phyloP scores from a whole-genome alignment of 2,329 filamentous ascomycete species.

The Pseudocercospora eumusae region DNA sequence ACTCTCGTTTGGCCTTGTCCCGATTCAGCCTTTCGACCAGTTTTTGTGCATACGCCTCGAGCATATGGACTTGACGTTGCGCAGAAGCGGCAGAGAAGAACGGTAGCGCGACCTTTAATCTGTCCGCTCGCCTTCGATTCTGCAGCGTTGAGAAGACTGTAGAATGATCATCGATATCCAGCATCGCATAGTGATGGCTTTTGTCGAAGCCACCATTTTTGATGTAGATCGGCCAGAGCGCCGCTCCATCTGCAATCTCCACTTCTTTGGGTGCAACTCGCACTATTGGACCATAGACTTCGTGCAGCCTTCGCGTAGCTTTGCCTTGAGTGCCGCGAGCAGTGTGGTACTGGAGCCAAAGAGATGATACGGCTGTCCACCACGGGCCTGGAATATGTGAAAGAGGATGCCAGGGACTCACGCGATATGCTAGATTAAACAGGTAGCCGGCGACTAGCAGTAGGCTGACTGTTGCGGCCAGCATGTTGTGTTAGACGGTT shows the following conservation, averaged over 20 bases:
- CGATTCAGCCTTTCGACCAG: background rate
- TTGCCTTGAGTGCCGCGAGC: background rate
- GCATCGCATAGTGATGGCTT: constrained; percentile 2
- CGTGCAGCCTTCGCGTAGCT: constrained; percentile 11
- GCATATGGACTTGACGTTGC: background rate
- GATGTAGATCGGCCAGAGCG: constrained; percentile 6
- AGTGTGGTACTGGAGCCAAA: constrained; percentile 8
- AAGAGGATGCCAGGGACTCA: constrained; percentile 1
- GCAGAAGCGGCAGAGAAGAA: constrained; percentile 3
- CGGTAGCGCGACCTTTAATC: background rate
- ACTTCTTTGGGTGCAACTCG: constrained; percentile 3
- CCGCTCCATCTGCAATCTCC: constrained; percentile 8
- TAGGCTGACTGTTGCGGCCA: too few relatives aligned
- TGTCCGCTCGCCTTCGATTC: background rate
- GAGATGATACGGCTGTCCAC: constrained; percentile 1
- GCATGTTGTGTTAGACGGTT: too few relatives aligned
- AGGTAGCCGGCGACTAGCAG: background rate
- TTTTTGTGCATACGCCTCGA: background rate
- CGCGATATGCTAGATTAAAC: background rate
- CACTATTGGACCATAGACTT: constrained; percentile 17
- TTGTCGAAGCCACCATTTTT: constrained; percentile 6
- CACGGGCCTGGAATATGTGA: constrained; percentile 2
- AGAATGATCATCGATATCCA: constrained; percentile 7
- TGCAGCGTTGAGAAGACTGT: constrained; percentile 4
- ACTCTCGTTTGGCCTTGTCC: background rate